Base-by-base conservation (phyloP, 768 basidiomycete species). In the Suillus decipiens region DNA sequence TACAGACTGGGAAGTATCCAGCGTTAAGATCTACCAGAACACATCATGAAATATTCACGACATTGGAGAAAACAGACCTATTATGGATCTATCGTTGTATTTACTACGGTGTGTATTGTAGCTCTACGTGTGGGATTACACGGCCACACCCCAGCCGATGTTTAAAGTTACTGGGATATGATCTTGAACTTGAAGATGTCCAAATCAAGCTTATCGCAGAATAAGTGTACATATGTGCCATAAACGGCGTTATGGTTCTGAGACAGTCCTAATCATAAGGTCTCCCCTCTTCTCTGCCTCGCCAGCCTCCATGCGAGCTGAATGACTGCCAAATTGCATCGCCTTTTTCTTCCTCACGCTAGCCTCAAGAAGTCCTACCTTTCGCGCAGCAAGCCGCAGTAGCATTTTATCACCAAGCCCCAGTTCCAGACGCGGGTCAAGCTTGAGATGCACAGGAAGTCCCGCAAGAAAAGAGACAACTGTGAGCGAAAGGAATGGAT, bases 271-370 rank as follows among this genome's bases (percentile, higher is more conserved):
- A 33, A 76, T 68, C 57, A 66, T 55, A 15, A 73, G 70, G 71
- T 87, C 85, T 2, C 89, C 90, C 42, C 82, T 81, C 63, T 68
- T 75, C 59, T 80, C 77, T 19, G 75, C 76, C 54, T 85, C 84
- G 3, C 86, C 88, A 19, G 71, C 73, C 63, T 89, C 87, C 92
- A 95, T 93, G 63, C 92, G 79, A 19, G 93, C 93, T 36, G 92
- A 91, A 75, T 88, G 87, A 69, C 86, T 92, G 19, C 96, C 96
- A 77, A 99, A 99, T 70, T 99, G 97, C 92, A 98, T 97, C 15
- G 97, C 97, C 63, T 92, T 75, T 78, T 99, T 99, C 73, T 90
- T 95, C 66, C 93, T 80, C 59, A 68, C 63, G 65, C 90, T 90
- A 6, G 93, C 92, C 66, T 88, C 85, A 2, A 83, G 75, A 48